Percentiles rank a stretch among this genome's conserved stretches.
Conservation (phyloP, 2,329 filamentous ascomycete species). For the Cytospora piceicola region DNA sequence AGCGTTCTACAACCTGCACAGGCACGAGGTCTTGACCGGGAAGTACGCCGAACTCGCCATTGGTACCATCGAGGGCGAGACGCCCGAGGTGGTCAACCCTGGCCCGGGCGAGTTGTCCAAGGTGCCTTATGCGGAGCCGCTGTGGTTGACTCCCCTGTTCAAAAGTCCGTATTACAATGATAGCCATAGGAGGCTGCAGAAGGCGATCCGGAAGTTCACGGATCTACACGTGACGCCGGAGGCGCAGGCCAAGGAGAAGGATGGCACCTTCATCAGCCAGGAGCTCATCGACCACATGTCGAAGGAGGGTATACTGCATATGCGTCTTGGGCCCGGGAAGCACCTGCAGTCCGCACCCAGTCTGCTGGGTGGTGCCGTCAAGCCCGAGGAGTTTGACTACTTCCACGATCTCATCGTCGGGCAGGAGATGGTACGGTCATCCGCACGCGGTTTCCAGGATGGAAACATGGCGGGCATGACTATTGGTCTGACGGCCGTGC, state of each 20-base stretch:
- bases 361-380: conserved; percentile 69
- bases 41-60: conserved; percentile 78
- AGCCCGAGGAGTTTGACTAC: conserved; percentile 83
- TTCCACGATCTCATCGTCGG: conserved; percentile 79
- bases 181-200: conserved; percentile 69
- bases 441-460: conserved; percentile 81
- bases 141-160: conserved; percentile 80
- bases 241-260: conserved; percentile 74
- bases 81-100: conserved; percentile 71
- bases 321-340: conserved; percentile 82
- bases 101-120: conserved; percentile 71
- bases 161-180: conserved; percentile 81
- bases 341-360: conserved; percentile 68
- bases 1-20: conserved; percentile 89
- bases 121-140: conserved; percentile 83
- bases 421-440: conserved; percentile 73
- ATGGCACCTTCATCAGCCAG: conserved; percentile 71
- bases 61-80: conserved; percentile 76
- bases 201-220: conserved; percentile 72
- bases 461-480: conserved; percentile 87
- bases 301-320: conserved; percentile 73
- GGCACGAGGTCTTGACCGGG: conserved; percentile 77
- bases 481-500: conserved; percentile 77
- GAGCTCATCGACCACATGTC: conserved; percentile 79
- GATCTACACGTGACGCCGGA: conserved; percentile 74